These are phyloP conservation scores for Globisporangium abappressorium DNA, from an alignment of 352 stramenopile species.

Conservation along the genomic window DNA sequence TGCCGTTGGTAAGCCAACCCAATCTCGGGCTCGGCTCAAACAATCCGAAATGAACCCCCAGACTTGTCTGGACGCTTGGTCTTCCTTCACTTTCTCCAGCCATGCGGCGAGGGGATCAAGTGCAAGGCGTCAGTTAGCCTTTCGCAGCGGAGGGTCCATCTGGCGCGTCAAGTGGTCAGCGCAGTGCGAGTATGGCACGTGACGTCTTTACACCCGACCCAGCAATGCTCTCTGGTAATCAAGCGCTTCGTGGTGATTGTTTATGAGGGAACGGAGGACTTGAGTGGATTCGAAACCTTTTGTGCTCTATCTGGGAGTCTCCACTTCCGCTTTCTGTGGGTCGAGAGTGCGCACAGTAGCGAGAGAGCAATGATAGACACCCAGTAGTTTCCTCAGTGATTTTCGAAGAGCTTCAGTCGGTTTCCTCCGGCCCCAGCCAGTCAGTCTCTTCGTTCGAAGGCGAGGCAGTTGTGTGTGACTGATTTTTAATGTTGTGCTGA, in stretches of 20 bases:
- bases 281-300: too few relatives aligned
- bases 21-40: background rate
- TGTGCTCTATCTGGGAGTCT: too few relatives aligned
- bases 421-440: too few relatives aligned
- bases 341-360: too few relatives aligned
- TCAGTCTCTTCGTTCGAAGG: background rate
- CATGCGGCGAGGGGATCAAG: background rate
- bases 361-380: too few relatives aligned
- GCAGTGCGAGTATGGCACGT: background rate
- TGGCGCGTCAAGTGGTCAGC: constrained; percentile 5
- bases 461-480: background rate
- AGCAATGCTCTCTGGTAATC: background rate
- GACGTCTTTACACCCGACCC: background rate
- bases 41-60: background rate
- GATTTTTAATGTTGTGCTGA: background rate
- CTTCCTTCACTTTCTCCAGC: background rate
- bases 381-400: too few relatives aligned
- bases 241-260: background rate
- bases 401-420: too few relatives aligned
- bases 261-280: background rate
- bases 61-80: background rate
- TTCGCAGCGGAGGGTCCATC: background rate
- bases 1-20: background rate
- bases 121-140: background rate
- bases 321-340: too few relatives aligned